A percentile compares a stretch with the other conserved stretches of the same genome.
These are phyloP conservation scores for Leptodermis oblonga DNA, from an alignment of 257 asterid species.

Conservation along the genomic window DNA sequence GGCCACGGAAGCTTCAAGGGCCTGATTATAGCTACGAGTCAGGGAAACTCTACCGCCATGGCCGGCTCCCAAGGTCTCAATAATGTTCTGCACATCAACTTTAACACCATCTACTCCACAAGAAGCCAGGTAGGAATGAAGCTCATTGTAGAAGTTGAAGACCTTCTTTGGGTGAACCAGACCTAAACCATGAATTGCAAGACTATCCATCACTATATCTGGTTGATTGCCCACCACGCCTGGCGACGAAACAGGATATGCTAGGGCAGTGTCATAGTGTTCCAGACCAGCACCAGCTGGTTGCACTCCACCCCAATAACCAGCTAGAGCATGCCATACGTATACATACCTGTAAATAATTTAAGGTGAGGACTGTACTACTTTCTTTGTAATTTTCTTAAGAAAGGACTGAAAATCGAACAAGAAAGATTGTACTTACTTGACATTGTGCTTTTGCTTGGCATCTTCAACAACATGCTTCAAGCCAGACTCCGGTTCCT, in stretches of 20 bases:
- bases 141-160: slow-evolving; percentile 87
- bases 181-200: slow-evolving; percentile 89
- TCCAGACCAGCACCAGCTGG: slow-evolving; percentile 85
- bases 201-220: slow-evolving; percentile 93
- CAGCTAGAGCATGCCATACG: slow-evolving; percentile 96
- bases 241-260: slow-evolving; percentile 87
- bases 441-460: slow-evolving; percentile 57
- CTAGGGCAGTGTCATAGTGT: slow-evolving; percentile 79
- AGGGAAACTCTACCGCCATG: slow-evolving; percentile 95
- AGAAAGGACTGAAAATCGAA: too few species aligned
- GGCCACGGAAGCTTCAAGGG: slow-evolving; percentile 84
- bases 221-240: slow-evolving; percentile 95
- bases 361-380: too few species aligned
- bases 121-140: slow-evolving; percentile 82
- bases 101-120: slow-evolving; percentile 98
- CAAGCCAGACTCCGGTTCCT: slow-evolving; percentile 55
- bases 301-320: slow-evolving; percentile 98
- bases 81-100: slow-evolving; percentile 95
- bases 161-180: slow-evolving; percentile 87
- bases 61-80: slow-evolving; percentile 97
- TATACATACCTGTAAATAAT: slow-evolving; percentile 66
- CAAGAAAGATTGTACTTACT: too few species aligned
- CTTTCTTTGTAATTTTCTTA: too few species aligned
- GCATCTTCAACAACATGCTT: slow-evolving; percentile 68
- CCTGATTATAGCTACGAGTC: slow-evolving; percentile 85